Evolutionary conservation across 805 yeast genomes (phyloP).

Genomic region (Cyberlindnera meyerae): DNA sequence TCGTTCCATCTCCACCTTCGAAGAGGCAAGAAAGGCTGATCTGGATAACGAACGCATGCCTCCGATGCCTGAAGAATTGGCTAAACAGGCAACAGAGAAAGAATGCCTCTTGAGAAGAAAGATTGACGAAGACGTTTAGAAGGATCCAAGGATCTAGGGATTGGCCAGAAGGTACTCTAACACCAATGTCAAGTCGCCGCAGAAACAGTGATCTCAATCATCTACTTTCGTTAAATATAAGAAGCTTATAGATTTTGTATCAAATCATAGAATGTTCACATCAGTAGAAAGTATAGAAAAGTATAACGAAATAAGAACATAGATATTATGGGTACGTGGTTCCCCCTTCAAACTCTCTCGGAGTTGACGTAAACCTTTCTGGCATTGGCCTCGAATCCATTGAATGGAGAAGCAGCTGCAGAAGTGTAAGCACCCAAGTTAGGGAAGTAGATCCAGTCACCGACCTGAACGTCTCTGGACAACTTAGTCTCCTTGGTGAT

Average conservation of each 20-base stretch:
- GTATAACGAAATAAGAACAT: too few relatives aligned
- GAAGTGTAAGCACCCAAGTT: conserved; percentile 88
- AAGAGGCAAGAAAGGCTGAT: conserved; percentile 80
- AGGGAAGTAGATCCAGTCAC: conserved; percentile 89
- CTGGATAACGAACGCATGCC: conserved; percentile 83
- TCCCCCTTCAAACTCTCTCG: conserved; percentile 15
- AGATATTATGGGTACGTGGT: too few relatives aligned
- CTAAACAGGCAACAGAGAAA: conserved; percentile 40
- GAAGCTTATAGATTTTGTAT: too few relatives aligned
- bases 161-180: conserved; percentile 25
- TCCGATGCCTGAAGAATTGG: conserved; percentile 60
- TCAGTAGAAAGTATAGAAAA: too few relatives aligned
- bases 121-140: conserved; percentile 27
- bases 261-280: too few relatives aligned
- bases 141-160: conserved; percentile 21
- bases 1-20: conserved; percentile 64
- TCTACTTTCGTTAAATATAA: too few relatives aligned
- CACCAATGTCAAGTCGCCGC: conserved; percentile 1
- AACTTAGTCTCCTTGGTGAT: conserved; percentile 50
- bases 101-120: conserved; percentile 36
- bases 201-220: too few relatives aligned
- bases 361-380: conserved; percentile 62
- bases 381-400: conserved; percentile 70
- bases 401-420: conserved; percentile 88
- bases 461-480: conserved; percentile 61